Conservation (phyloP, 73 alveolate genomes). For the Uronychia binucleata region DNA sequence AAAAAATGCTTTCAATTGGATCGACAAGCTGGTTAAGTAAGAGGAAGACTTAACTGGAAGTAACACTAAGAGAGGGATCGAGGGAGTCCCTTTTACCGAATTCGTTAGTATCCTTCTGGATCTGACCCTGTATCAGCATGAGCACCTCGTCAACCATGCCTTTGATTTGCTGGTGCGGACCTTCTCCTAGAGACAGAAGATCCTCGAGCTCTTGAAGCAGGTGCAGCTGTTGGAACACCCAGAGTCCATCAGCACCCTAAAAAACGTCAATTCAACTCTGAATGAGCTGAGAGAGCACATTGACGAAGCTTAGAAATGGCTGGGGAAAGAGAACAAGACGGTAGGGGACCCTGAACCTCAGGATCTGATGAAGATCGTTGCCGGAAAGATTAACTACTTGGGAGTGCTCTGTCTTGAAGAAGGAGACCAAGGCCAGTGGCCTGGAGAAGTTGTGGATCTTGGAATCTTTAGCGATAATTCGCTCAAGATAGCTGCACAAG, state of each 20-base stretch:
- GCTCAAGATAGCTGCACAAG: background rate
- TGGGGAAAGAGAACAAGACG: background rate
- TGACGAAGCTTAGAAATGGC: background rate
- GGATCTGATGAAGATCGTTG: background rate
- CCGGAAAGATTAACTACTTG: background rate
- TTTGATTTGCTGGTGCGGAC: slow-evolving; percentile 34
- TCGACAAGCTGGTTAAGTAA: background rate
- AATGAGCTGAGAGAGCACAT: slow-evolving; percentile 4
- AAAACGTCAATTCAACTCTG: slow-evolving; percentile 22
- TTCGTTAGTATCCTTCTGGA: slow-evolving; percentile 38
- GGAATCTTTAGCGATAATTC: no score
- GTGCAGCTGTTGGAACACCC: slow-evolving; percentile 16
- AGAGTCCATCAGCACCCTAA: slow-evolving; percentile 17
- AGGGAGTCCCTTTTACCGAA: background rate
- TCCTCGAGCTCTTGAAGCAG: slow-evolving; percentile 26
- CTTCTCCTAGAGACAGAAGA: slow-evolving; percentile 20
- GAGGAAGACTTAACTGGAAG: background rate
- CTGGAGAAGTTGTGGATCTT: background rate
- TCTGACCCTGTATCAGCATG: slow-evolving; percentile 26
- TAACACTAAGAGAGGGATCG: background rate
- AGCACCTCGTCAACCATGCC: slow-evolving; percentile 14
- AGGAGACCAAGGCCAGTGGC: slow-evolving; percentile 1
- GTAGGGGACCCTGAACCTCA: no score
- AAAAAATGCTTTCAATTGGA: background rate
- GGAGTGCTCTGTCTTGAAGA: background rate